A percentile compares a stretch with the other conserved stretches of the same genome.
These are phyloP conservation scores for Vitis hybrid DNA, from an alignment of 177 flowering plant genomes.

Conservation along the genomic window DNA sequence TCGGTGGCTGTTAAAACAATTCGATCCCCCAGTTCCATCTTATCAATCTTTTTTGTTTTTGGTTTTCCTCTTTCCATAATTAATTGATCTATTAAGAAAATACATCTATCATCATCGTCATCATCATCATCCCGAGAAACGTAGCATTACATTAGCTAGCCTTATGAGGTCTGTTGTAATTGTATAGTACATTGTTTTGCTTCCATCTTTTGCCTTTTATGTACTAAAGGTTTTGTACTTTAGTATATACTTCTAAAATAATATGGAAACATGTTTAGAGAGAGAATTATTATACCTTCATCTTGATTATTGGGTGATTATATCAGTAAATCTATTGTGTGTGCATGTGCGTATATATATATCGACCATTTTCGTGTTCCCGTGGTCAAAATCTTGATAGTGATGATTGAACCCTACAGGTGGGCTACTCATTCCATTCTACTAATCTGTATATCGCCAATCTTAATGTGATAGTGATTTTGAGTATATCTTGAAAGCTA, in stretches of 20 bases:
- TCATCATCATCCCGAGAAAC: background rate
- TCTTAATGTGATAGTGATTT: no score
- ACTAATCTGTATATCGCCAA: no score
- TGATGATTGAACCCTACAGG: no score
- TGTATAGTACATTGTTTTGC: conserved; percentile 26
- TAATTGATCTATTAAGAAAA: conserved; percentile 5
- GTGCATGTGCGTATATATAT: no score
- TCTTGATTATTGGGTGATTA: no score
- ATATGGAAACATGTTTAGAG: background rate
- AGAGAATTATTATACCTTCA: background rate
- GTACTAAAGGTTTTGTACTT: conserved; percentile 12
- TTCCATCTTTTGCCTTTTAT: background rate
- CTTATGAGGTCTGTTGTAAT: conserved; percentile 15
- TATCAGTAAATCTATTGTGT: no score
- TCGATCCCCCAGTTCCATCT: no score
- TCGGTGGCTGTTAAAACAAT: conserved; percentile 24
- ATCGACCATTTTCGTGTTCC: no score
- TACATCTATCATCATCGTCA: background rate
- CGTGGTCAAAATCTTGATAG: no score
- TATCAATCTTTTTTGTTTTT: background rate
- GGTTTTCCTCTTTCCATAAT: background rate
- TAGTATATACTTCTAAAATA: conserved; percentile 12
- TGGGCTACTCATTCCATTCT: no score
- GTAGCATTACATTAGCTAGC: conserved; percentile 20
- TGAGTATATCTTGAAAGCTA: no score